These are phyloP conservation scores for Euclidium syriacum DNA, from an alignment of 345 rosid genomes.

Conservation along the genomic window DNA sequence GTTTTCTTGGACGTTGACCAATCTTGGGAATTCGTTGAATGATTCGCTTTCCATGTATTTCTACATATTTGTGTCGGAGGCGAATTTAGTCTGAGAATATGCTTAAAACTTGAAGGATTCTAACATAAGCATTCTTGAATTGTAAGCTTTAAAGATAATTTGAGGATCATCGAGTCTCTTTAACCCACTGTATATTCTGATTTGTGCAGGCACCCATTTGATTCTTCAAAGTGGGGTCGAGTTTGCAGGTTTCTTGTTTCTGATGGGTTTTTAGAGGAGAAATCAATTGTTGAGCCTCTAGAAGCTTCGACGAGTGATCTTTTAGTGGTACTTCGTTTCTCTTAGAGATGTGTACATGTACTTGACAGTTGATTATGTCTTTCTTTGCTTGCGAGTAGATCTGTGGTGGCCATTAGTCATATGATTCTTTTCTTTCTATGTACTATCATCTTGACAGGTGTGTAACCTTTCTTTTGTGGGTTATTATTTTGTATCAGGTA, in stretches of 20 bases:
- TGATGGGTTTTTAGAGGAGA: constrained; percentile 53
- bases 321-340: constrained; percentile 59
- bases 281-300: constrained; percentile 59
- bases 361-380: background rate
- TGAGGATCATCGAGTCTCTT: background rate
- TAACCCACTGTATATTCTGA: background rate
- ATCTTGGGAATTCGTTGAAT: background rate
- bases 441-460: background rate
- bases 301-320: constrained; percentile 83
- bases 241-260: constrained; percentile 55
- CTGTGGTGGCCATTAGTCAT: background rate
- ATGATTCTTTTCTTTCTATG: background rate
- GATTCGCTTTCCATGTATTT: background rate
- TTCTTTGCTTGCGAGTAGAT: background rate
- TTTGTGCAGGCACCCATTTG: constrained; percentile 79
- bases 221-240: constrained; percentile 91
- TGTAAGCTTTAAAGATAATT: background rate
- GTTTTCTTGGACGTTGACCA: background rate
- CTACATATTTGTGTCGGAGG: background rate
- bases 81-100: background rate
- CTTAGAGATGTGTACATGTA: background rate
- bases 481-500: constrained; percentile 46
- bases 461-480: background rate
- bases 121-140: background rate
- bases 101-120: background rate